Evolutionary conservation across 2,329 filamentous ascomycete species (phyloP).

Genomic region (Cryphonectria radicalis): DNA sequence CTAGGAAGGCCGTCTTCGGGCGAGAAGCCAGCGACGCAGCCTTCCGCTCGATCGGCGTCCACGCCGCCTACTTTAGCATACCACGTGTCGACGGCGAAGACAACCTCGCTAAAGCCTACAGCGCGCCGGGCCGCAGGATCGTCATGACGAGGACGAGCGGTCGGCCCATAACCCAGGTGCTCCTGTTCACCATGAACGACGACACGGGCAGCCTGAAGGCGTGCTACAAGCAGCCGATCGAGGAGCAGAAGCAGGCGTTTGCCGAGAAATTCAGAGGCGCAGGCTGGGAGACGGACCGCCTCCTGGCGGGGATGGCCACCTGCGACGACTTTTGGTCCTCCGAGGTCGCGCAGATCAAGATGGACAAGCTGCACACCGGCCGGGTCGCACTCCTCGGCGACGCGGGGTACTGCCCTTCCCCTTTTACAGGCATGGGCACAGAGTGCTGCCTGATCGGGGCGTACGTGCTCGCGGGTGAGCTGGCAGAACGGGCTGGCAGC

Average conservation of each 20-base stretch:
- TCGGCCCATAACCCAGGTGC: conserved; percentile 36
- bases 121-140: conserved; percentile 38
- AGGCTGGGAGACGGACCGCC: conserved; percentile 49
- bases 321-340: conserved; percentile 51
- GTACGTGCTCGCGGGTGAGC: conserved; percentile 61
- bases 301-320: conserved; percentile 46
- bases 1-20: conserved; percentile 47
- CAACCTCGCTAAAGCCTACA: background rate
- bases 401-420: conserved; percentile 54
- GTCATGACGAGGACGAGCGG: conserved; percentile 46
- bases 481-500: conserved; percentile 38
- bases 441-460: conserved; percentile 52
- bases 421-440: conserved; percentile 57
- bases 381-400: conserved; percentile 59
- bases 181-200: conserved; percentile 9
- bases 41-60: conserved; percentile 34
- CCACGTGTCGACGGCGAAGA: conserved; percentile 13
- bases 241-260: conserved; percentile 21
- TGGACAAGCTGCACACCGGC: conserved; percentile 48
- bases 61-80: conserved; percentile 31
- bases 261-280: conserved; percentile 30
- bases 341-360: conserved; percentile 49
- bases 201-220: conserved; percentile 15
- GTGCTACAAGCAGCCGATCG: conserved; percentile 1
- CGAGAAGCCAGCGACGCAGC: conserved; percentile 33